These are phyloP conservation scores for Sugiyamaella xylanicola DNA, from an alignment of 1,139 yeast genomes.

Conservation along the genomic window DNA sequence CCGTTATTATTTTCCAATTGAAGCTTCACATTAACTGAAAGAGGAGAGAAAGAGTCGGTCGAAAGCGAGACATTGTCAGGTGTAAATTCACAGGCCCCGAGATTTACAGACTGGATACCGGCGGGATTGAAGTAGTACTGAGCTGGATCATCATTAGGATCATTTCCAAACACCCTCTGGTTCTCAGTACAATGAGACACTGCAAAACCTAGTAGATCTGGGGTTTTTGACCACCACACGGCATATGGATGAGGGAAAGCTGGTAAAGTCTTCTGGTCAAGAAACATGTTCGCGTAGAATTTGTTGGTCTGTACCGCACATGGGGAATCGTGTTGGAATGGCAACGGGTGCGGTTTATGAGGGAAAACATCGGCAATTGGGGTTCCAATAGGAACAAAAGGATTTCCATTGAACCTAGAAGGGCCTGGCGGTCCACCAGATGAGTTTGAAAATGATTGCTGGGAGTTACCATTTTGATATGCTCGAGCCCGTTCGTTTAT, in stretches of 20 bases:
- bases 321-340: conserved; percentile 45
- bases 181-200: conserved; percentile 62
- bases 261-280: conserved; percentile 63
- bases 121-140: conserved; percentile 45
- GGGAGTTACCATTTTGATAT: no score
- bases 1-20: conserved; percentile 27
- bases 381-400: conserved; percentile 42
- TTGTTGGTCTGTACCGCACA: conserved; percentile 76
- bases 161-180: conserved; percentile 69
- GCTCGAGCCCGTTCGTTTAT: background rate
- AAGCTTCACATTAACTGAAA: conserved; percentile 57
- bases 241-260: conserved; percentile 86
- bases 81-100: conserved; percentile 40
- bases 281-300: conserved; percentile 75
- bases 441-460: background rate
- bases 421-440: conserved; percentile 12
- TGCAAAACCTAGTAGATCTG: conserved; percentile 57
- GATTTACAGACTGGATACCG: conserved; percentile 43
- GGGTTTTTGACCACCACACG: conserved; percentile 58
- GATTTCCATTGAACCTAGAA: conserved; percentile 29
- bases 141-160: conserved; percentile 39
- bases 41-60: conserved; percentile 42
- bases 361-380: conserved; percentile 46
- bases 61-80: conserved; percentile 32
- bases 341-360: conserved; percentile 50